Conservation (phyloP, 768 basidiomycete genomes). For the Naganishia friedmannii region DNA sequence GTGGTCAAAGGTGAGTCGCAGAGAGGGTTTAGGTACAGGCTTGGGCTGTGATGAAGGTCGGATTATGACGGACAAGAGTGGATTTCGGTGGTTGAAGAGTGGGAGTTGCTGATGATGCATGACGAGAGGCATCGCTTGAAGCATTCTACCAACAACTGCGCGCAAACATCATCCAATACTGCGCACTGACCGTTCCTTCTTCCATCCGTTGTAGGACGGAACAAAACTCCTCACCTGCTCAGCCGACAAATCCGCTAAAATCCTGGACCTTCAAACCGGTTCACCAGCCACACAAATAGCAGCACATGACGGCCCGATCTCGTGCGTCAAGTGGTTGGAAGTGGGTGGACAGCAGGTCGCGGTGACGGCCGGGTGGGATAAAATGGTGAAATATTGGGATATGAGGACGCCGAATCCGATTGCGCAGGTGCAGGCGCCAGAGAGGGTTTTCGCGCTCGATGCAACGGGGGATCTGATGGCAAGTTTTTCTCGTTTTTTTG, state of each 20-base stretch:
- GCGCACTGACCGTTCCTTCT: background rate
- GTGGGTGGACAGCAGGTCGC: conserved; percentile 65
- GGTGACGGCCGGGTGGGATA: conserved; percentile 96
- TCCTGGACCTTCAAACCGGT: conserved; percentile 84
- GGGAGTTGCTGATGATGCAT: too few species aligned
- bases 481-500: background rate
- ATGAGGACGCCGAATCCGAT: conserved; percentile 71
- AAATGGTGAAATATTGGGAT: conserved; percentile 98
- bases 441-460: conserved; percentile 85
- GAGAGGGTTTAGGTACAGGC: too few species aligned
- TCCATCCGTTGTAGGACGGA: conserved; percentile 64
- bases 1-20: conserved; percentile 75
- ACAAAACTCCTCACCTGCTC: conserved; percentile 87
- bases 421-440: conserved; percentile 76
- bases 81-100: too few species aligned
- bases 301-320: conserved; percentile 84
- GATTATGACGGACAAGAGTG: too few species aligned
- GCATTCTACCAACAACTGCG: background rate
- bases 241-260: conserved; percentile 89
- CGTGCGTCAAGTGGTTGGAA: conserved; percentile 76
- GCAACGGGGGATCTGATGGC: conserved; percentile 71
- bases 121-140: too few species aligned
- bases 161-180: too few species aligned
- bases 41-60: background rate
- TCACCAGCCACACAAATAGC: conserved; percentile 72